Conservation (phyloP, 495 filamentous ascomycete genomes). For the Chaetomium cochliodes region DNA sequence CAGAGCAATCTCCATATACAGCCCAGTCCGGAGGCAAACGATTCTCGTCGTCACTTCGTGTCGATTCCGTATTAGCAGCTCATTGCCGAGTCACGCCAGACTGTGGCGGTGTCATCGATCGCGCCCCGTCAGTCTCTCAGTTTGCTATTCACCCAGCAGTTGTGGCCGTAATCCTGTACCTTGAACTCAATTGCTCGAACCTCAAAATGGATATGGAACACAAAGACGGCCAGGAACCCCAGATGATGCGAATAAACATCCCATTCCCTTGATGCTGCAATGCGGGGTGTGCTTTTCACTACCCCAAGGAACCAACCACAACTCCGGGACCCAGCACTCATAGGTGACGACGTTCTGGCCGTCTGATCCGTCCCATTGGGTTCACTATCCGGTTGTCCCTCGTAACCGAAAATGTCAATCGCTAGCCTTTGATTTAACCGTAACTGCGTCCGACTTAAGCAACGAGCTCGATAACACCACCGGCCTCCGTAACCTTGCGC, state of each 20-base stretch:
- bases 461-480: constrained; percentile 40
- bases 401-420: constrained; percentile 40
- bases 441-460: constrained; percentile 33
- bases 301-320: constrained; percentile 35
- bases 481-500: constrained; percentile 39
- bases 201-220: constrained; percentile 18
- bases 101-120: too few relatives aligned
- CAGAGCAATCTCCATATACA: too few relatives aligned
- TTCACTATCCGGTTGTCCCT: constrained; percentile 32
- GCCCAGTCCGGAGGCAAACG: too few relatives aligned
- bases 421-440: constrained; percentile 36
- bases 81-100: too few relatives aligned
- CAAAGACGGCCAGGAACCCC: constrained; percentile 22
- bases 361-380: constrained; percentile 34
- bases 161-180: not conserved
- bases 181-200: constrained; percentile 23
- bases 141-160: not conserved
- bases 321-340: constrained; percentile 37
- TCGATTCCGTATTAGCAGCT: too few relatives aligned
- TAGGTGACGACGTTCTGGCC: constrained; percentile 29
- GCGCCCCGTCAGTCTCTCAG: not conserved
- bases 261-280: constrained; percentile 40
- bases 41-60: too few relatives aligned
- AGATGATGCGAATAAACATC: constrained; percentile 37
- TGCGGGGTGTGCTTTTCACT: constrained; percentile 30